Base-by-base conservation (phyloP, 345 rosid species). In the Syzygium oleosum region DNA sequence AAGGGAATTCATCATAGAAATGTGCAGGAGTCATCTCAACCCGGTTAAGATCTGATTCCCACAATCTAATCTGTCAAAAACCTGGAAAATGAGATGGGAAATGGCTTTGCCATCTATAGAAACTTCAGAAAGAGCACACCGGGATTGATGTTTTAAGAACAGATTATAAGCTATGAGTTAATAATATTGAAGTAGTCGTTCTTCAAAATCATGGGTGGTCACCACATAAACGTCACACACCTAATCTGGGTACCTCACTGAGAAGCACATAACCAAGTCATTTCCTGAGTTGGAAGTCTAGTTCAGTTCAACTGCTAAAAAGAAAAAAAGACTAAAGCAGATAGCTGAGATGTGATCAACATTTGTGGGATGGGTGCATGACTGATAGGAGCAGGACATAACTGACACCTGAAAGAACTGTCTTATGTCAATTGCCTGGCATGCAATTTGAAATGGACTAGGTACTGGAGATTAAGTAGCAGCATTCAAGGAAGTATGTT, bases 11-110 rank as follows among this genome's bases (percentile, higher is more conserved):
- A 38, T 96, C 98, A 61, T 95, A 96, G 87, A 93, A 90, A 91
- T 98, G 94, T 11, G 96, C 92, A 61, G 93, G 95, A 11, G 94
- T 93, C 94, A 91, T 94, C 93, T 98, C 99, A 55, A 95, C 96
- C 91, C 99, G 94, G 89, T 98, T 95, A 88, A 98, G 88, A 92
- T 98, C 99, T 12, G 96, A 41, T 92, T 98, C 99, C 99, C 99
- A 98, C 86, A 96, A 92, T 92, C 99, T 93, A 90, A 98, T 96
- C 99, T 98, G 93, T 58, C 88, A 89, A 10, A 53, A 73, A 87
- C 25, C 58, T 15, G 58, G 27, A 51, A 84, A 84, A 52, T 84
- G 38, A 84, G 58, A 84, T 52, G 38, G 38, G 46, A 84, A 84
- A 51, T 27, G 59, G 58, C 58, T 84, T 52, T 34, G n/a, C 85